These are phyloP conservation scores for Aleurites moluccanus DNA, from an alignment of 441 rosid species.

Conservation along the genomic window DNA sequence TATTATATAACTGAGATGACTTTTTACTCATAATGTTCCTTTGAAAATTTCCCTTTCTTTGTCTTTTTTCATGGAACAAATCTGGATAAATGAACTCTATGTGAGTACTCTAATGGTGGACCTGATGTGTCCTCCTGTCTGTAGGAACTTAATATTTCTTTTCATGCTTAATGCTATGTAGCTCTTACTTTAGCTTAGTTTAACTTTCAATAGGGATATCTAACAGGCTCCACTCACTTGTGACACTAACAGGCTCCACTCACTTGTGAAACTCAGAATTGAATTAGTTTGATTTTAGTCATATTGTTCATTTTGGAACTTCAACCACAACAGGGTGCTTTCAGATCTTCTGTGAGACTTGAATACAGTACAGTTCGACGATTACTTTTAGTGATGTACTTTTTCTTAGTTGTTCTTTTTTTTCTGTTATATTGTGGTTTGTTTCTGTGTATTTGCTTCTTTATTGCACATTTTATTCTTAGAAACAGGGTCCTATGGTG, in stretches of 20 bases:
- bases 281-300: conserved; percentile 39
- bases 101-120: conserved; percentile 49
- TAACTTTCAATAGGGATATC: conserved; percentile 22
- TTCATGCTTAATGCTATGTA: conserved; percentile 42
- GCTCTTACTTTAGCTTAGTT: conserved; percentile 32
- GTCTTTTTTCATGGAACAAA: conserved; percentile 30
- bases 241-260: conserved; percentile 21
- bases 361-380: conserved; percentile 4
- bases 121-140: conserved; percentile 39
- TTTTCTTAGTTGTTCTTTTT: conserved; percentile 12
- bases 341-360: conserved; percentile 24
- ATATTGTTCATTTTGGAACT: conserved; percentile 22
- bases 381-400: neutral
- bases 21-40: conserved; percentile 29
- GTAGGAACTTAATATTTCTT: conserved; percentile 49
- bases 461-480: neutral
- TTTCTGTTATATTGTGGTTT: neutral
- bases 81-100: conserved; percentile 48
- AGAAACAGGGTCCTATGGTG: neutral
- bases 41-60: conserved; percentile 26
- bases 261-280: conserved; percentile 32
- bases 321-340: conserved; percentile 16
- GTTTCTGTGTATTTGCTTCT: neutral
- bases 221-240: conserved; percentile 18
- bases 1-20: conserved; percentile 34